These are phyloP conservation scores for Fomitopsis pulvina DNA, from an alignment of 768 basidiomycete species.

Conservation along the genomic window DNA sequence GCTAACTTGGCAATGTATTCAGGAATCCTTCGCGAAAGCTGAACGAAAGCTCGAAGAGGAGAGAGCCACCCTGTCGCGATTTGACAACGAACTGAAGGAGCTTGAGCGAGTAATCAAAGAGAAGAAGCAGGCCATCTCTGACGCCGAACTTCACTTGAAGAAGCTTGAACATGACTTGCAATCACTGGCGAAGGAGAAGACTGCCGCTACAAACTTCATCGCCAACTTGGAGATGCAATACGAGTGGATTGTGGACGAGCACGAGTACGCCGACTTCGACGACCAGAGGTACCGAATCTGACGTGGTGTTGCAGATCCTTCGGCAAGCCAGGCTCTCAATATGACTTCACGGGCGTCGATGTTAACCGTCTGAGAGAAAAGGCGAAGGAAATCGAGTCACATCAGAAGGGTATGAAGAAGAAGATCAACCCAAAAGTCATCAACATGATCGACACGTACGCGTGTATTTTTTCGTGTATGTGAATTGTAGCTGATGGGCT, in stretches of 20 bases:
- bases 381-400: conserved; percentile 65
- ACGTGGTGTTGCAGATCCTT: conserved; percentile 55
- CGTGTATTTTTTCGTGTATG: conserved; percentile 1
- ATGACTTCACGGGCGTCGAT: conserved; percentile 70
- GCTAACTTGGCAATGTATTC: not conserved
- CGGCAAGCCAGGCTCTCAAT: conserved; percentile 72
- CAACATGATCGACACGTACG: conserved; percentile 91
- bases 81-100: conserved; percentile 82
- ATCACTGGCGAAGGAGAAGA: conserved; percentile 57
- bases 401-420: conserved; percentile 86
- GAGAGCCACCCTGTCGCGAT: conserved; percentile 78
- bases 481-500: conserved; percentile 4
- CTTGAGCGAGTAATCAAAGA: conserved; percentile 78
- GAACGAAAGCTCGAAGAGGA: conserved; percentile 76
- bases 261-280: conserved; percentile 51
- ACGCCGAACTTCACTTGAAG: conserved; percentile 60
- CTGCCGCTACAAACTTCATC: conserved; percentile 42
- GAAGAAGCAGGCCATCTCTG: conserved; percentile 64
- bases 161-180: conserved; percentile 67
- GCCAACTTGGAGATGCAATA: conserved; percentile 72
- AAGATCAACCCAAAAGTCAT: conserved; percentile 94
- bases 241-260: conserved; percentile 86
- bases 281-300: not conserved
- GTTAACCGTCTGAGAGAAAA: conserved; percentile 52
- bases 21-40: conserved; percentile 58